Evolutionary conservation across 179 eudicot species (phyloP), one percentile per base, ranked within the genome.

Genomic region (Silene vulgaris): DNA sequence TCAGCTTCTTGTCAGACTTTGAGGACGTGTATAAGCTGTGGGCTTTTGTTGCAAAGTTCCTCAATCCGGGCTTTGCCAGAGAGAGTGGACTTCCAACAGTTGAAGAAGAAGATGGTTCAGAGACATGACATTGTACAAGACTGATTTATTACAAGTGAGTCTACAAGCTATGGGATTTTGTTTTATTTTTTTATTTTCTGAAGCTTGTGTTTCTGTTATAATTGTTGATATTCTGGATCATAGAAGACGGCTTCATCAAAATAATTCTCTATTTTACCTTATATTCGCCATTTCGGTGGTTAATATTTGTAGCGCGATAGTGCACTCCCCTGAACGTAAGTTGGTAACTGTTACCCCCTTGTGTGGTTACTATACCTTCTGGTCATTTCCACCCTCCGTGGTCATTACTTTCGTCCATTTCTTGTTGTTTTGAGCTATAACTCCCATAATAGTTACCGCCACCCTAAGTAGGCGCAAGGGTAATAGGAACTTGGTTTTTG

Each of bases 1-100:
- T 96, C 50, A 87, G 98, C 54, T 96, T 96, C 76, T 75, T 96
- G 80, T 80, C 94, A 5, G 87, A 93, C 64, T 96, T 93, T 37
- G 90, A 88, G 30, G 99, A 96, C 79, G 99, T 96, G 16, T 93
- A 96, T 74, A 93, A 84, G 85, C 69, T 96, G 73, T 96, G 99
- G 99, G 96, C 90, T 21, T 96, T 96, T 75, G 93, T 93, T 52
- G 96, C 99, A 1, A 96, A 85, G 85, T 96, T 96, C 78, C 93
- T 96, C 26, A 84, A 91, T 72, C 97, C 99, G 1, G 84, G 82
- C 6, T 96, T 91, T 73, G 80, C 82, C 11, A 83, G 75, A 85
- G 96, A 87, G 73, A 87, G 75, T 56, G 87, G 81, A 8, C 89
- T 91, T 64, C 78, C 89, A 14, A 86, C 96, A 3, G 88, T 87